A percentile compares a stretch with the other conserved stretches of the same genome.
Evolutionary conservation across 2,329 filamentous ascomycete genomes (phyloP).

Genomic region (Botrytis fabae): DNA sequence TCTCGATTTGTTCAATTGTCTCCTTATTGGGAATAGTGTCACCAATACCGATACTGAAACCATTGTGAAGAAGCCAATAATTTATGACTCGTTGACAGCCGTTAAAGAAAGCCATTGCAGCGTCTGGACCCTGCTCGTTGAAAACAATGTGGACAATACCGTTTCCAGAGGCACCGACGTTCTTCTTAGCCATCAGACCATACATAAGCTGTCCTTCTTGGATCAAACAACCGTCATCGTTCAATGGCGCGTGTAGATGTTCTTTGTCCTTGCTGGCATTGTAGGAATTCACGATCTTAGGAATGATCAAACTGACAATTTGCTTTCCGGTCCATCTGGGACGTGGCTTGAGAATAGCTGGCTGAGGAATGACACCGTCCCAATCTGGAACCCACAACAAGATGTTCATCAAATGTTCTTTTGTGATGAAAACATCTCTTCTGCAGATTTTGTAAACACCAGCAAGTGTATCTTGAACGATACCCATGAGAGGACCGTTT

Average conservation of each 20-base stretch:
- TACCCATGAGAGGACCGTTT: conserved; percentile 98
- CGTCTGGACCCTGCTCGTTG: conserved; percentile 86
- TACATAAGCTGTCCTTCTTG: conserved; percentile 87
- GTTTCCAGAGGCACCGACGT: conserved; percentile 82
- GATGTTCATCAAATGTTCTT: conserved; percentile 92
- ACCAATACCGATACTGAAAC: conserved; percentile 97
- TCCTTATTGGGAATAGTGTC: conserved; percentile 89
- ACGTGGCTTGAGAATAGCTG: conserved; percentile 89
- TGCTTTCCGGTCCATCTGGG: conserved; percentile 99
- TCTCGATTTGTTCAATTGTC: conserved; percentile 83
- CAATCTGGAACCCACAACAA: conserved; percentile 97
- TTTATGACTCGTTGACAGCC: conserved; percentile 92
- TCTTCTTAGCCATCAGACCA: conserved; percentile 90
- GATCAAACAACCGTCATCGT: conserved; percentile 78
- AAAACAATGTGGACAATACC: conserved; percentile 95
- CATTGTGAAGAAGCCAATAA: conserved; percentile 95
- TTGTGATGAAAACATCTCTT: conserved; percentile 85
- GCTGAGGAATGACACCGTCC: conserved; percentile 91
- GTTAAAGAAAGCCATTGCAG: conserved; percentile 93
- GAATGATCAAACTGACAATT: conserved; percentile 90
- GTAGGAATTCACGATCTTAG: conserved; percentile 78
- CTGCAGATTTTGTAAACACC: conserved; percentile 97
- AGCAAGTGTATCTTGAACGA: conserved; percentile 95
- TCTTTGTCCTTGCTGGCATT: conserved; percentile 59
- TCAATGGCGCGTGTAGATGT: conserved; percentile 57